Base-by-base conservation (phyloP, 2,329 filamentous ascomycete genomes). In the Colletotrichum aenigma region DNA sequence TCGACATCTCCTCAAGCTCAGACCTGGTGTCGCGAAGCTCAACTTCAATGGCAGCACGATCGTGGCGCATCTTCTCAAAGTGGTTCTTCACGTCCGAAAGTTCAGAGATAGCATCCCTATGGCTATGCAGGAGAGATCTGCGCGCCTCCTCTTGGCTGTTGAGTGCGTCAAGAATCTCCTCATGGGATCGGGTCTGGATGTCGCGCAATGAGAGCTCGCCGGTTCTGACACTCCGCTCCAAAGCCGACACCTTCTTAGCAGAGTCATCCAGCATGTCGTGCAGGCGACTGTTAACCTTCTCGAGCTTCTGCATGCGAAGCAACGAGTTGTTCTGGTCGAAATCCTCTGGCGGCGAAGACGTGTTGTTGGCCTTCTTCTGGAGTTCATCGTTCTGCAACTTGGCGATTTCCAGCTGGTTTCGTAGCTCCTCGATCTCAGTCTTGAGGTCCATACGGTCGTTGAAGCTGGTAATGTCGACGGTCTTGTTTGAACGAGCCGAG, bases 221-320 rank as follows among this genome's bases (percentile, higher is more conserved):
- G 43, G 93, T 94, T 74, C 94, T 94, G 73, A 98, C 93, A 76
- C 93, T 96, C 82, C 95, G 94, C 85, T 98, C 97, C 26, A 98
- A 86, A 1, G 94, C 91, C 8, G 96, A 98, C 4, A 98, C 94
- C 86, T 98, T 98, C 88, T 95, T 96, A 21, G 94, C 90, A 4
- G 96, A 98, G 83, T 98, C 96, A 83, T 98, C 96, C 7, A 98
- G 93, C 91, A 98, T 95, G 77, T 98, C 95, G 81, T 98, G 96
- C 16, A 98, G 90, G 72, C 96, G 93, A 83, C 91, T 96, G 85
- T 98, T 98, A 82, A 95, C 96, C 79, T 95, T 93, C 85, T 98
- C 96, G 7, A 98, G 90, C 85, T 98, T 96, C 82, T 98, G 94
- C 80, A 98, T 93, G 18, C 97, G 93, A 70, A 93, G 91, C 64